Base-by-base conservation (phyloP, 257 asterid species). In the Petunia secreta region DNA sequence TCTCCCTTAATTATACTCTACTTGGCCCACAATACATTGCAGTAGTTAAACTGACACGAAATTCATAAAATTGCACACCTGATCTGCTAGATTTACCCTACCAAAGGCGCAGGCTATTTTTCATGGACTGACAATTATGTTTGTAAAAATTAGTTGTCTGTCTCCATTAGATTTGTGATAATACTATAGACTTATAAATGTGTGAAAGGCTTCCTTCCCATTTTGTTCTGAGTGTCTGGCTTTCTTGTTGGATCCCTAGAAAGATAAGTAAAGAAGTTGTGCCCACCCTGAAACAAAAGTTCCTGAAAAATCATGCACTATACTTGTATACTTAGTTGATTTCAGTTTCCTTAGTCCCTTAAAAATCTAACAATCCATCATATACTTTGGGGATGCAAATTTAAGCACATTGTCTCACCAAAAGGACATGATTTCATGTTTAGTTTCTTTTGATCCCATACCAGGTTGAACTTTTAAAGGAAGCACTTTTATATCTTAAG, bases 1-100 rank as follows among this genome's bases (percentile, higher is more conserved):
- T 63, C 5, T 64, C 16, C 46, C 74, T 64, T 50, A 63, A 36
- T 79, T 79, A 1, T 79, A 50, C 46, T 79, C 75, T 79, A 78
- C 81, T 55, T 79, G 38, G 4, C 16, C 15, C 59, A 63, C 59
- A 11, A 63, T 63, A 48, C 4, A 69, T 69, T 46, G 77, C 36
- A 73, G 46, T 10, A 11, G 4, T 11, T 73, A 73, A 25, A 34
- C 46, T 50, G 62, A 2, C 16, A 48, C 16, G 5, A 60, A 71
- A 48, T 50, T 6, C 67, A 40, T 39, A 4, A 54, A 38, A 13
- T 15, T 82, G 39, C 4, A 41, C 54, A 66, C 15, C 0, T 58
- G 37, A 75, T 74, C 0, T 34, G 53, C 4, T 3, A 46, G 37
- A 41, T 41, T 71, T 16, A 41, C 39, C n/a, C 15, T 2, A 9